Base-by-base conservation (phyloP, 805 yeast species). In the Yamadazyma philogaea region DNA sequence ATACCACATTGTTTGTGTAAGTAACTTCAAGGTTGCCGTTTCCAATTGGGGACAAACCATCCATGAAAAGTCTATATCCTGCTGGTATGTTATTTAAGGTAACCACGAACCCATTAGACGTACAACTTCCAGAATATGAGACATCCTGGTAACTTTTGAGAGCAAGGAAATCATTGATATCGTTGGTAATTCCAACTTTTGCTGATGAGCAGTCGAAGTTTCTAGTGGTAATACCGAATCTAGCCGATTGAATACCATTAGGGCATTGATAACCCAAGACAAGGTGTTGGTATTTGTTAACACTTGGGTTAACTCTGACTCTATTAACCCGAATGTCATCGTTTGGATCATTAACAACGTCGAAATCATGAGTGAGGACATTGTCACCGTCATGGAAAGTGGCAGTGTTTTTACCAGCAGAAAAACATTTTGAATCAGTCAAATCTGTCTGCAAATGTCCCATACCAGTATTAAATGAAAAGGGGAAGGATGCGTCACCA, bases 51-150 rank as follows among this genome's bases (percentile, higher is more conserved):
- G 38, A 27, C n/a, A 40, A 34, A 16, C 39, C 46, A 35, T 52
- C 55, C 27, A 59, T 47, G 40, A 49, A 59, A 6, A 60, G 59
- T 14, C 61, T 45, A 43, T 48, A 57, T 2, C 66, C 67, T 2
- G 63, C 61, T 6, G 66, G 64, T 20, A 62, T 31, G 39, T 53
- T 56, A 4, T 26, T 19, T 43, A 53, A 61, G 12, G 18, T 40
- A 15, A 50, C 46, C 3, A 36, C 39, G 18, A 34, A 45, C 2
- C 38, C 37, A 6, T 41, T 35, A 5, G 44, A 7, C 3, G 46
- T 34, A 47, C 65, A 62, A 1, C 49, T 14, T 11, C 43, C 44
- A 4, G 56, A 46, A 20, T 31, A 39, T 2, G 22, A 10, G 31
- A 46, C 16, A 40, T 22, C 32, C 10, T 24, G 24, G 8, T 43